Conservation (phyloP, 768 basidiomycete genomes). For the Lyophyllum atratum region DNA sequence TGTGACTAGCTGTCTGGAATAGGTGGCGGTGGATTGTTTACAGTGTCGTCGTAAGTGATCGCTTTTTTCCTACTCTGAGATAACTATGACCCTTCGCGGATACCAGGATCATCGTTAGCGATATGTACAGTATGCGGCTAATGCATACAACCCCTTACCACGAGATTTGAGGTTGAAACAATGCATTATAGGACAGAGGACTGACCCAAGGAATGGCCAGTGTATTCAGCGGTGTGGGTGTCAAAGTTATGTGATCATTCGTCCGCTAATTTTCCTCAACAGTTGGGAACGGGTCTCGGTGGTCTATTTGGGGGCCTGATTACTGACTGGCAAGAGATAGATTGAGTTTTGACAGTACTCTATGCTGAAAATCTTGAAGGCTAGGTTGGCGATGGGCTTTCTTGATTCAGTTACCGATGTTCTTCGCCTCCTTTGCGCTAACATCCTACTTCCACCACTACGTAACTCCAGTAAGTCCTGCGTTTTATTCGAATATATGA, state of each 20-base stretch:
- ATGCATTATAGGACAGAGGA: constrained; percentile 57
- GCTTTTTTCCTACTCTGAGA: not conserved
- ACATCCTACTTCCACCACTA: constrained; percentile 63
- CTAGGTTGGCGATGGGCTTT: constrained; percentile 86
- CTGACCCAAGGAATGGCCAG: constrained; percentile 71
- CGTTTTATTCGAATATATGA: not conserved
- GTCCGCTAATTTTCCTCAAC: not conserved
- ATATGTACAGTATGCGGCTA: constrained; percentile 80
- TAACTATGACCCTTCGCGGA: not conserved
- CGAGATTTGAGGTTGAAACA: not conserved
- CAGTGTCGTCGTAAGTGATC: constrained; percentile 62
- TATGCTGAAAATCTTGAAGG: constrained; percentile 33
- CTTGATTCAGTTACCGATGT: constrained; percentile 71
- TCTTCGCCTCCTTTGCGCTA: constrained; percentile 57
- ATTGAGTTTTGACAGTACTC: not conserved
- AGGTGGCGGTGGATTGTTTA: constrained; percentile 78
- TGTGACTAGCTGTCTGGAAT: constrained; percentile 61
- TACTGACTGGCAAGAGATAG: constrained; percentile 55
- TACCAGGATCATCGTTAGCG: constrained; percentile 69
- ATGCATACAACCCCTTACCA: not conserved
- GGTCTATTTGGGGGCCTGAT: constrained; percentile 76
- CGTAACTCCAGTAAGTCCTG: constrained; percentile 61
- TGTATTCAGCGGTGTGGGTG: constrained; percentile 72
- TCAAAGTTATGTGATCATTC: not conserved
- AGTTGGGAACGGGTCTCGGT: constrained; percentile 80